phyloP scores from a whole-genome alignment of 163 green algal genomes.

The Scenedesmus sp. region DNA sequence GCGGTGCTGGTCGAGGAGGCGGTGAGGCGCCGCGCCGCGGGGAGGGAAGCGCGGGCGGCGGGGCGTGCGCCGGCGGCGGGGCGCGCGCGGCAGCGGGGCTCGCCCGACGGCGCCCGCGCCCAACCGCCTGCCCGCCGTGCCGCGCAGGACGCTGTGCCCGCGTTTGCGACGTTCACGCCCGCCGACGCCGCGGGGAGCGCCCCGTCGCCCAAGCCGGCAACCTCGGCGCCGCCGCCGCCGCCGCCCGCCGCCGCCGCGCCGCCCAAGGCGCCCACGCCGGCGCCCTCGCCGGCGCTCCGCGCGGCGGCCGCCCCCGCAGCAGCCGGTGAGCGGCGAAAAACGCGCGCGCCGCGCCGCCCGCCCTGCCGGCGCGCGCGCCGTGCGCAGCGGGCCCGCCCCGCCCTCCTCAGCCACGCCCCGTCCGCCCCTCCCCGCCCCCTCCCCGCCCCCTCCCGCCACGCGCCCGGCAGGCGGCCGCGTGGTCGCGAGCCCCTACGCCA shows the following conservation, averaged over 20 bases:
- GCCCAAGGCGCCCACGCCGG: background rate
- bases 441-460: background rate
- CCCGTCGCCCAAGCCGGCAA: slow-evolving; percentile 21
- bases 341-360: background rate
- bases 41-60: no score
- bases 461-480: slow-evolving; percentile 61
- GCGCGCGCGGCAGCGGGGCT: no score
- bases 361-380: no score
- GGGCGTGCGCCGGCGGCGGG: no score
- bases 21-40: slow-evolving; percentile 51
- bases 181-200: slow-evolving; percentile 55
- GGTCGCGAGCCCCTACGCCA: slow-evolving; percentile 80
- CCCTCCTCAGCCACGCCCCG: no score
- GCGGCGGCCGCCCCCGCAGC: slow-evolving; percentile 8
- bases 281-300: slow-evolving; percentile 1
- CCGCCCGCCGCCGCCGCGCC: slow-evolving; percentile 23
- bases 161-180: slow-evolving; percentile 73
- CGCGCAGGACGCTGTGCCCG: slow-evolving; percentile 60
- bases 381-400: background rate
- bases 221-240: slow-evolving; percentile 30
- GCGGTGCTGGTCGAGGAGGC: slow-evolving; percentile 93
- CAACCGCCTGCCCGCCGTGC: no score
- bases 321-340: background rate
- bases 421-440: no score
- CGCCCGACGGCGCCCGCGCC: no score